A percentile compares a stretch with the other conserved stretches of the same genome.
Evolutionary conservation across 2,329 filamentous ascomycete species (phyloP).

Genomic region (Elsinoe fawcettii): DNA sequence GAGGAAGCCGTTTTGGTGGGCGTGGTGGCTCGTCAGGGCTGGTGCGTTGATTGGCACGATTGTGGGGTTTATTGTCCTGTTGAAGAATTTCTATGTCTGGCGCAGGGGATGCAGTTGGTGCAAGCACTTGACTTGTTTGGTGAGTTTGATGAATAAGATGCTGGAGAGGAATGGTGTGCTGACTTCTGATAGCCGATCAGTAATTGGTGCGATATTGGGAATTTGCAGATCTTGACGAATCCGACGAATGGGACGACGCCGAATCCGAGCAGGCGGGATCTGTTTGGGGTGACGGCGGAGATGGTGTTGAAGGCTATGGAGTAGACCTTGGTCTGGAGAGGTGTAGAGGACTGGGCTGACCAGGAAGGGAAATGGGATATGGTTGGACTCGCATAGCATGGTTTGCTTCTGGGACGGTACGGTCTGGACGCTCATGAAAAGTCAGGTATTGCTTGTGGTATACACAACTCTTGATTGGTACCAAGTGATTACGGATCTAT

Average conservation of each 20-base stretch:
- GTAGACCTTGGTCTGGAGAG: neutral
- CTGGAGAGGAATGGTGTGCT: neutral
- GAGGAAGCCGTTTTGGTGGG: slow-evolving; percentile 91
- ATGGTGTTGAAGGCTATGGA: slow-evolving; percentile 3
- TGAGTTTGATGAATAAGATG: slow-evolving; percentile 47
- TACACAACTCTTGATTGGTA: no score
- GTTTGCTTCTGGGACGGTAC: neutral
- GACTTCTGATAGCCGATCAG: slow-evolving; percentile 47
- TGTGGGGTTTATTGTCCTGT: slow-evolving; percentile 74
- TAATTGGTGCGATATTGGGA: slow-evolving; percentile 55
- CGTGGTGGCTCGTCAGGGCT: slow-evolving; percentile 83
- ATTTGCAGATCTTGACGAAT: slow-evolving; percentile 29
- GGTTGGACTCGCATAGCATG: neutral
- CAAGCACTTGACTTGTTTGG: slow-evolving; percentile 87
- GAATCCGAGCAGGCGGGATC: slow-evolving; percentile 1
- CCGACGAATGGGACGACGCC: slow-evolving; percentile 2
- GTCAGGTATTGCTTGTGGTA: no score
- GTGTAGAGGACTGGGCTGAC: neutral
- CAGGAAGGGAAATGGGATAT: neutral
- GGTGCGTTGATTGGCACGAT: slow-evolving; percentile 72
- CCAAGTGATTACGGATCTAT: no score
- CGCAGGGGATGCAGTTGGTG: slow-evolving; percentile 78
- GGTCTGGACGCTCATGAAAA: neutral
- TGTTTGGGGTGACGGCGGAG: slow-evolving; percentile 1
- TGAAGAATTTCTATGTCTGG: slow-evolving; percentile 86